Percentiles rank a stretch among this genome's conserved stretches.
phyloP scores from a whole-genome alignment of 148 eudicot genomes.

The Silene conica region DNA sequence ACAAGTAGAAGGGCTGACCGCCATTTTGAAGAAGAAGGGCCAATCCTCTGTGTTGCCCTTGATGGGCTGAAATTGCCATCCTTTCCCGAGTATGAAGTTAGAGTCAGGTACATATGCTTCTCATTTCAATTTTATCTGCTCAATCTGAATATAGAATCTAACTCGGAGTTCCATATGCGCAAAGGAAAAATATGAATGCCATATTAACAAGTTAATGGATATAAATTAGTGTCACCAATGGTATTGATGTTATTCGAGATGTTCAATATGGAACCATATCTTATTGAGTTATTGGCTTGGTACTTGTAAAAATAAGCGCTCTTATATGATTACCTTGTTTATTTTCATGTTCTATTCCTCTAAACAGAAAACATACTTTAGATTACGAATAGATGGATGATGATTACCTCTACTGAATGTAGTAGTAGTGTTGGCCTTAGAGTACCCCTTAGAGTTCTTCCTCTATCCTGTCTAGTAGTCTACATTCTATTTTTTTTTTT shows the following conservation, averaged over 20 bases:
- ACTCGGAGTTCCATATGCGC: slow-evolving; percentile 2
- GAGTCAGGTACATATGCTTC: slow-evolving; percentile 70
- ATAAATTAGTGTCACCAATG: neutral
- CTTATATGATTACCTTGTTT: too few relatives aligned
- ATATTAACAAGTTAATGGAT: too few relatives aligned
- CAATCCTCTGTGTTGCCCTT: slow-evolving; percentile 84
- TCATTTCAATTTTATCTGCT: slow-evolving; percentile 12
- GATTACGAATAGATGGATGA: too few relatives aligned
- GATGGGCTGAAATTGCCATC: slow-evolving; percentile 91
- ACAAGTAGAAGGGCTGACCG: slow-evolving; percentile 94
- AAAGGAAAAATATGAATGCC: neutral
- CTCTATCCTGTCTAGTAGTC: too few relatives aligned
- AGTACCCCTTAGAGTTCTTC: too few relatives aligned
- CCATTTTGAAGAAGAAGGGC: slow-evolving; percentile 99
- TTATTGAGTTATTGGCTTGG: too few relatives aligned
- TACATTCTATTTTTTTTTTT: too few relatives aligned
- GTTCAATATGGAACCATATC: neutral
- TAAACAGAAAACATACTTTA: too few relatives aligned
- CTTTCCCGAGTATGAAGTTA: slow-evolving; percentile 78
- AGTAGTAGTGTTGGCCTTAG: too few relatives aligned
- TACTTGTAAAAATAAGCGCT: too few relatives aligned
- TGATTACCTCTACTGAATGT: too few relatives aligned
- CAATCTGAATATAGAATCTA: neutral
- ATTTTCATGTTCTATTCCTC: too few relatives aligned
- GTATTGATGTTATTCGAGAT: neutral